Conservation (phyloP, 2,329 filamentous ascomycete species). For the Chaetomium strumarium region DNA sequence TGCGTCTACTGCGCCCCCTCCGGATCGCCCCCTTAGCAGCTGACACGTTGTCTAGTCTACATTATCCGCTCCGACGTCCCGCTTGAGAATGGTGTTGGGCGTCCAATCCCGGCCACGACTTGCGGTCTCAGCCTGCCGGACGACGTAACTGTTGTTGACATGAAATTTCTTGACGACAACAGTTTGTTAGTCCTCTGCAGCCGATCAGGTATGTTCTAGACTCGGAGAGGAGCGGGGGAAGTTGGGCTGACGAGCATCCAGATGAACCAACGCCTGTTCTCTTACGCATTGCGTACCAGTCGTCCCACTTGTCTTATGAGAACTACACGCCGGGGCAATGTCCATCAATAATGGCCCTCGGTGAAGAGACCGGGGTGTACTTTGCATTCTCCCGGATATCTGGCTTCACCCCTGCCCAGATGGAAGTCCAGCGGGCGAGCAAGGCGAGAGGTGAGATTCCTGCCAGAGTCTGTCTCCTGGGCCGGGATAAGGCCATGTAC, state of each 20-base stretch:
- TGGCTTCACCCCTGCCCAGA: conserved; percentile 39
- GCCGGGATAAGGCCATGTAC: conserved; percentile 42
- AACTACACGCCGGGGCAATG: conserved; percentile 4
- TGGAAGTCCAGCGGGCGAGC: conserved; percentile 46
- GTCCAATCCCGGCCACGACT: conserved; percentile 33
- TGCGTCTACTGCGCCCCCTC: conserved; percentile 22
- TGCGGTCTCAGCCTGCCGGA: conserved; percentile 38
- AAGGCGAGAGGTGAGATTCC: conserved; percentile 42
- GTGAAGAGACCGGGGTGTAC: not conserved
- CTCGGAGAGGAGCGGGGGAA: not conserved
- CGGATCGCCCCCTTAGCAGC: not conserved
- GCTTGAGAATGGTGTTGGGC: conserved; percentile 55
- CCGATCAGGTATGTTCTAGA: conserved; percentile 31
- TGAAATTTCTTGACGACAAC: conserved; percentile 62
- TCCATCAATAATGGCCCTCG: conserved; percentile 4
- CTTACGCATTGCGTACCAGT: conserved; percentile 15
- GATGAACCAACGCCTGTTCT: conserved; percentile 18
- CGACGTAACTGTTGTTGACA: conserved; percentile 45
- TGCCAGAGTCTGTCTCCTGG: conserved; percentile 45
- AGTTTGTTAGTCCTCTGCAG: conserved; percentile 55
- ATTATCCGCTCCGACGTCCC: conserved; percentile 49
- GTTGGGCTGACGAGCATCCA: conserved; percentile 1
- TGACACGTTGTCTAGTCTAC: conserved; percentile 40
- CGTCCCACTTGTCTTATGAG: conserved; percentile 8
- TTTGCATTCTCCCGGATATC: conserved; percentile 24